Conservation (phyloP, 2,329 filamentous ascomycete species). For the Penicillium sp. region DNA sequence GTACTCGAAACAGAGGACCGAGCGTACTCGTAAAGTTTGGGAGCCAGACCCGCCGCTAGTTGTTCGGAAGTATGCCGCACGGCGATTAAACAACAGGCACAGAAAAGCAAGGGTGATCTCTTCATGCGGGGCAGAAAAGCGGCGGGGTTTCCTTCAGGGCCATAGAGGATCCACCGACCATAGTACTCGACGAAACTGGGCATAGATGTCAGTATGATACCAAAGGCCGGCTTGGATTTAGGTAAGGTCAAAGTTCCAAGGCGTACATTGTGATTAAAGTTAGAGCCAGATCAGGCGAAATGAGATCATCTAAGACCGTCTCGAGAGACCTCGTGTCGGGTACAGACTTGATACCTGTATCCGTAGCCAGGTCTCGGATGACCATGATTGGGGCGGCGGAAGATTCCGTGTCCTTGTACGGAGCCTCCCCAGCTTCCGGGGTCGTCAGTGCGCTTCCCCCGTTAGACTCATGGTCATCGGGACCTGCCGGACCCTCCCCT, state of each 20-base stretch:
- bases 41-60: constrained; percentile 38
- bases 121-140: constrained; percentile 34
- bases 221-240: not conserved
- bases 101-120: constrained; percentile 41
- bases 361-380: constrained; percentile 21
- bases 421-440: constrained; percentile 8
- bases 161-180: constrained; percentile 45
- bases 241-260: not conserved
- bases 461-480: constrained; percentile 5
- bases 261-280: constrained; percentile 28
- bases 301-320: constrained; percentile 18
- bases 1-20: constrained; percentile 22
- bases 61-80: constrained; percentile 44
- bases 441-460: constrained; percentile 11
- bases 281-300: constrained; percentile 25
- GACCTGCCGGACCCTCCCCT: constrained; percentile 13
- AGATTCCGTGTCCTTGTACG: constrained; percentile 14
- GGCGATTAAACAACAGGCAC: constrained; percentile 43
- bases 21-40: constrained; percentile 40
- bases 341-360: constrained; percentile 7
- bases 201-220: not conserved
- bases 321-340: constrained; percentile 13
- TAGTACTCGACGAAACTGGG: constrained; percentile 28
- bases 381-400: constrained; percentile 22
- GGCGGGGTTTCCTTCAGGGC: constrained; percentile 25